Percentiles rank a stretch among this genome's conserved stretches.
Conservation (phyloP, 2,329 filamentous ascomycete genomes). For the Aspergillus clavatus region DNA sequence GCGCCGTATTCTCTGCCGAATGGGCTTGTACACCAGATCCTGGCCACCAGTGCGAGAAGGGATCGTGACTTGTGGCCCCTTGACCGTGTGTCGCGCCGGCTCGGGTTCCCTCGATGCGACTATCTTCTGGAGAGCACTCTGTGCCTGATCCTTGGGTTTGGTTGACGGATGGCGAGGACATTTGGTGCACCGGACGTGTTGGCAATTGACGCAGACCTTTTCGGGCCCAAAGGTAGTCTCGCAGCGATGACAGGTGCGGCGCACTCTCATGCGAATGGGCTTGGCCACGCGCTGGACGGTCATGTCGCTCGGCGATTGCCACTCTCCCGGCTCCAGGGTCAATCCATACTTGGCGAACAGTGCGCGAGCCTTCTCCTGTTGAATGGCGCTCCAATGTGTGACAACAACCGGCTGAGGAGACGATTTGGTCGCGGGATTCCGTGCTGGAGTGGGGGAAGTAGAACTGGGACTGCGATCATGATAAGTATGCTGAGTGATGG, state of each 20-base stretch:
- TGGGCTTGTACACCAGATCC: slow-evolving; percentile 66
- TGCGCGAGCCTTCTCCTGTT: slow-evolving; percentile 41
- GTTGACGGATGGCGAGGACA: slow-evolving; percentile 71
- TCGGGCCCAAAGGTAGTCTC: slow-evolving; percentile 66
- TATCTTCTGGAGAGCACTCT: slow-evolving; percentile 22
- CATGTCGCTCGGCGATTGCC: slow-evolving; percentile 32
- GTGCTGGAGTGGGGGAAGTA: slow-evolving; percentile 6
- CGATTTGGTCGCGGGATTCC: slow-evolving; percentile 6
- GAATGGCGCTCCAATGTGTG: slow-evolving; percentile 34
- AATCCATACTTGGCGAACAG: slow-evolving; percentile 47
- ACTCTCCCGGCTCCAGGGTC: slow-evolving; percentile 40
- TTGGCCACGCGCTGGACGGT: slow-evolving; percentile 42
- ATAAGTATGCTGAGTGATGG: not conserved
- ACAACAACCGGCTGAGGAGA: slow-evolving; percentile 19
- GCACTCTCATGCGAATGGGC: slow-evolving; percentile 45
- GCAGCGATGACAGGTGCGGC: slow-evolving; percentile 71
- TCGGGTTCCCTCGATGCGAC: slow-evolving; percentile 10
- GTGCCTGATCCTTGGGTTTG: slow-evolving; percentile 57
- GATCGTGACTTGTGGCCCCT: slow-evolving; percentile 37
- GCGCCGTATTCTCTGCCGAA: slow-evolving; percentile 67
- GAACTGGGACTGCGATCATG: not conserved
- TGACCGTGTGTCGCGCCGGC: slow-evolving; percentile 43
- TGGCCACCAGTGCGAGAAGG: slow-evolving; percentile 63
- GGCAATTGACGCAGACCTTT: slow-evolving; percentile 70
- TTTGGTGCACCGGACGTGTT: slow-evolving; percentile 74